Evolutionary conservation across 2,329 filamentous ascomycete genomes (phyloP), one percentile per base, ranked within the genome.

Genomic region (Drechslera avenae): DNA sequence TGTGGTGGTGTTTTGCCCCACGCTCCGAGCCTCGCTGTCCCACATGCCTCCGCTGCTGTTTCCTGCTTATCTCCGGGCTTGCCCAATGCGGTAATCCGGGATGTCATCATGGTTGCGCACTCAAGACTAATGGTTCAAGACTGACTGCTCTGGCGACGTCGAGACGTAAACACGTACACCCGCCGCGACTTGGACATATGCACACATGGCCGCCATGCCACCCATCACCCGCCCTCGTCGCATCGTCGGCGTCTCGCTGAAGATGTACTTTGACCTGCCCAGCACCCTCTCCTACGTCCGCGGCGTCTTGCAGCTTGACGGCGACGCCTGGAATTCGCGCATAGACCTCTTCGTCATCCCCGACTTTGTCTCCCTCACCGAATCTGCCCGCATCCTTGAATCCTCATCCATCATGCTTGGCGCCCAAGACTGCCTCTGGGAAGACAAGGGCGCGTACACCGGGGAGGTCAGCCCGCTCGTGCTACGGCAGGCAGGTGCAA

Each of bases 261-360:
- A 91, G 67, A 89, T 91, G 84, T 91, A 92, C 80, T 92, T 92
- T 75, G 83, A 86, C 54, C 81, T 86, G 7, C 74, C 81, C 9
- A 79, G 80, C 54, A 91, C 88, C 1, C 75, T 71, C 67, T 78
- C 68, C 39, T 79, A 80, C 66, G 67, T 78, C 48, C 69, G 74
- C 42, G 72, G 73, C 48, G 71, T 79, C 39, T 64, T 73, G 37
- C 60, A 73, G 12, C 72, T 80, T 45, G 73, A 80, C 37, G 66
- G 78, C 47, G 87, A 86, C 67, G 76, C 77, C 16, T 72, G 73
- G 75, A 83, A 67, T 59, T 73, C 80, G 23, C 76, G 82, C 42
- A 73, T 89, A 53, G 86, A 90, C 71, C 79, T 93, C 60, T 91
- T 91, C 73, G 76, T 93, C 61, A 86, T 92, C 59, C 89, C 90